These are phyloP conservation scores for Dictyophora rubrovolvata DNA, from an alignment of 768 basidiomycete species.

Conservation along the genomic window DNA sequence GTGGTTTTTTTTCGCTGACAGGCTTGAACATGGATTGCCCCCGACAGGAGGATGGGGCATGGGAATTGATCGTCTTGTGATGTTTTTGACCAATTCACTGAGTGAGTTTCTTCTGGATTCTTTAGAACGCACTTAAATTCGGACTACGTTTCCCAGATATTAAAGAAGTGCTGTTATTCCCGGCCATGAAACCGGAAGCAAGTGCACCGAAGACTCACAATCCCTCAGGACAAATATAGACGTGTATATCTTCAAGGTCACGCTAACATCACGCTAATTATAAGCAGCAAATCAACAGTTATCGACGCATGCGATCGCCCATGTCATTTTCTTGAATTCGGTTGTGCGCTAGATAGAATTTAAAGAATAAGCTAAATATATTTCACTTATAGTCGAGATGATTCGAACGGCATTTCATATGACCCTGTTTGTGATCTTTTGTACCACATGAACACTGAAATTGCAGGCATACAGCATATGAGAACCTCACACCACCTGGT, in stretches of 20 bases:
- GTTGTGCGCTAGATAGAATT: not conserved
- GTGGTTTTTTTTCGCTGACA: slow-evolving; percentile 24
- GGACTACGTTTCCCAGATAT: slow-evolving; percentile 46
- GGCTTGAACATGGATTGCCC: slow-evolving; percentile 93
- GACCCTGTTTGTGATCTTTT: not conserved
- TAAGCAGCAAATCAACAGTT: too few species aligned
- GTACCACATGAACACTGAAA: not conserved
- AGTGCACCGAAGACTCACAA: slow-evolving; percentile 23
- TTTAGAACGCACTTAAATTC: not conserved
- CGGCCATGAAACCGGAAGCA: slow-evolving; percentile 82
- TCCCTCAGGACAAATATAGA: slow-evolving; percentile 15
- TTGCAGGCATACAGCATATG: not conserved
- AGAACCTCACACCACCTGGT: not conserved
- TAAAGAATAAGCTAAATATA: not conserved
- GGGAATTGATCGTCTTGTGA: slow-evolving; percentile 91
- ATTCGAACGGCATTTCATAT: not conserved
- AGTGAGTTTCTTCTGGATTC: slow-evolving; percentile 39
- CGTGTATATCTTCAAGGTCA: not conserved
- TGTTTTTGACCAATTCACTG: slow-evolving; percentile 97
- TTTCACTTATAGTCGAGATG: too few species aligned
- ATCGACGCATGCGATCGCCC: too few species aligned
- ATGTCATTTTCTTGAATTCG: not conserved
- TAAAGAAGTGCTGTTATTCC: slow-evolving; percentile 95
- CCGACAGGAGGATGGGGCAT: slow-evolving; percentile 98
- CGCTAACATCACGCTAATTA: too few species aligned